Base-by-base conservation (phyloP, 1,139 yeast genomes). In the Kodamaea arcana region DNA sequence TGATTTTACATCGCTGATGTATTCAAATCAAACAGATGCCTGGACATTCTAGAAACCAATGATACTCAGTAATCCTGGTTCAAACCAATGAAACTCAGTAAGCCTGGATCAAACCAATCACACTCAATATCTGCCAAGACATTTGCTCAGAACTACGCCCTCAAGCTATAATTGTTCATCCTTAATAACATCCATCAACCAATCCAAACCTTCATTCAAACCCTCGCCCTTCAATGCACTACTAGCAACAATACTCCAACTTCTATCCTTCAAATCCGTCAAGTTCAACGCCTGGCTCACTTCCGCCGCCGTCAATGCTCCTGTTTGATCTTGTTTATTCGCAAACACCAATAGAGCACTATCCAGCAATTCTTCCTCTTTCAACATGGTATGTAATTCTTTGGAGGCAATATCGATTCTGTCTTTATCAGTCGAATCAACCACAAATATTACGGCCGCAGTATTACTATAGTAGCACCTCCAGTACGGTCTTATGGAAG, bases 171-270 rank as follows among this genome's bases (percentile, higher is more conserved):
- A 67, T 52, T 83, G 94, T 57, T 84, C 97, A 52, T 92, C 98
- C 58, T 86, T 85, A 46, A 92, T 88, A 30, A 88, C 97, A 54
- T 92, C 97, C 62, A 88, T 94, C 52, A 92, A 48, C 98, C 98
- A 92, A 60, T 92, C 97, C 53, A 92, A 73, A 34, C 98, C 98
- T 60, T 92, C 97, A 14, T 87, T 82, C 51, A 92, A 75, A 27
- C 97, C 98, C 56, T 92, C 97, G 31, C 98, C 98, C 46, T 87
- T 83, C 41, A 90, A 78, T 17, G 98, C 98, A 65, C 95, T 84
- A 47, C 95, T 84, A 4, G 97, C 97, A 43, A 90, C 95, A 45
- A 92, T 92, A 51, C 96, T 86, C 98, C 98, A 92, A 56, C 95
- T 85, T 58, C 98, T 76, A 60, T 92, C 98, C 60, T 90, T 90